Base-by-base conservation (phyloP, 768 basidiomycete genomes). In the Auricularia sp. region DNA sequence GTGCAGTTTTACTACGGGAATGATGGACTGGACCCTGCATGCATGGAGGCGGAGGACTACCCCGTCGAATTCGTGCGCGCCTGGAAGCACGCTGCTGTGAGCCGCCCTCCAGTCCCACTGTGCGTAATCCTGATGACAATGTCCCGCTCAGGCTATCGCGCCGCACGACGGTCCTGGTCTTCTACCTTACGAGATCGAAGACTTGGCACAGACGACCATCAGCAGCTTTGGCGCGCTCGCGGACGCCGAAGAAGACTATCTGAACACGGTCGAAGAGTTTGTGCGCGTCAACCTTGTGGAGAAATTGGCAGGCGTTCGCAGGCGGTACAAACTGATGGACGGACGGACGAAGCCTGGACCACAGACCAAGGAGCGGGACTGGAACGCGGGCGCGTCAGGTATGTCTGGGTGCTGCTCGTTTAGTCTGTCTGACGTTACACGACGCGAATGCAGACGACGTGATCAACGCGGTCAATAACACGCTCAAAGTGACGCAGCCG, bases 1-100 rank as follows among this genome's bases (percentile, higher is more conserved):
- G 95, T 99, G 3, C 97, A 99, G 72, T 99, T 99, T 78, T 81
- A 82, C 36, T 99, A 97, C 69, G 97, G 97, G 37, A 95, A 97
- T 70, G 97, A 99, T 73, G 95, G 94, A 62, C 81, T 99, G 39
- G 97, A 99, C 74, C 97, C 97, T 1, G 95, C 94, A 58, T 94
- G 91, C 70, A 81, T 98, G 35, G 97, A 98, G 76, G 95, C 94
- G 44, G 97, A 98, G 69, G 91, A 92, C 8, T 90, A 91, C 68
- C 97, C 97, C 2, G 84, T 98, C 65, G 95, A 97, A 68, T 90
- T 94, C 67, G 82, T 85, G 59, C 83, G 97, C 62, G 88, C 91
- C 34, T 92, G 95, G 88, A 84, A 77, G 44, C 94, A 97, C 77
- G 89, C 93, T 65, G 79, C 80, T 71, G 93, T 91, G 73, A 70